Evolutionary conservation across 805 yeast species (phyloP).

Genomic region (Lipomyces yamanashiensis): DNA sequence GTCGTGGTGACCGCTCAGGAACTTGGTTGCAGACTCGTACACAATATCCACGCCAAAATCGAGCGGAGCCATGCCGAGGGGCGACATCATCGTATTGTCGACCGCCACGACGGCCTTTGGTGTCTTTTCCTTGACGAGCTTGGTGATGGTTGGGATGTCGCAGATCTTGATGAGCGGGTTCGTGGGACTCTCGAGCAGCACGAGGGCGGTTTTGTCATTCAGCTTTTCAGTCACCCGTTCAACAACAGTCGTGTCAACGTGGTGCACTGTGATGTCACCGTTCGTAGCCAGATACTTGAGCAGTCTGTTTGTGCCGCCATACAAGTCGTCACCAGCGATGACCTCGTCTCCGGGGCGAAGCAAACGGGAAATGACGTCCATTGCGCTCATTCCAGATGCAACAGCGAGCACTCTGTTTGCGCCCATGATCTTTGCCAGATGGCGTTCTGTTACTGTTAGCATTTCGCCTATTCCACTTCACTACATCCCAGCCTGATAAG

Average conservation of each 20-base stretch:
- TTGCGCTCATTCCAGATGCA: constrained; percentile 89
- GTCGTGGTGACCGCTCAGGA: constrained; percentile 77
- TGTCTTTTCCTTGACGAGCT: constrained; percentile 65
- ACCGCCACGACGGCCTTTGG: constrained; percentile 78
- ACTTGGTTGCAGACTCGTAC: constrained; percentile 92
- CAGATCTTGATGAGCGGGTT: constrained; percentile 89
- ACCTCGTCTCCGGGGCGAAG: constrained; percentile 85
- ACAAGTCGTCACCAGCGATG: constrained; percentile 91
- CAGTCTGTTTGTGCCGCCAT: constrained; percentile 91
- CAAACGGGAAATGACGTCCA: constrained; percentile 79
- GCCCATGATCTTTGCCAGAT: constrained; percentile 75
- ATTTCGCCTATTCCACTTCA: neutral
- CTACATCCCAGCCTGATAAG: neutral
- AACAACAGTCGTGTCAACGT: constrained; percentile 80
- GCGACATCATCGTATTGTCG: constrained; percentile 98
- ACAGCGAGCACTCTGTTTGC: constrained; percentile 82
- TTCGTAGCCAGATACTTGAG: constrained; percentile 70
- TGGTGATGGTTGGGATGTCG: constrained; percentile 71
- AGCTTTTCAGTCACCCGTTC: constrained; percentile 63
- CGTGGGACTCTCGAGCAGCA: constrained; percentile 89
- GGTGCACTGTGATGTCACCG: constrained; percentile 68
- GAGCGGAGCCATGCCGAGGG: constrained; percentile 80
- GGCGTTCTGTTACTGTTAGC: constrained; percentile 55
- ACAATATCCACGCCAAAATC: constrained; percentile 88
- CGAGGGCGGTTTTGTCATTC: constrained; percentile 65